Percentiles rank a stretch among this genome's conserved stretches.
phyloP scores from a whole-genome alignment of 371 early-diverging fungal species.

The Syncephalastrum racemosum region DNA sequence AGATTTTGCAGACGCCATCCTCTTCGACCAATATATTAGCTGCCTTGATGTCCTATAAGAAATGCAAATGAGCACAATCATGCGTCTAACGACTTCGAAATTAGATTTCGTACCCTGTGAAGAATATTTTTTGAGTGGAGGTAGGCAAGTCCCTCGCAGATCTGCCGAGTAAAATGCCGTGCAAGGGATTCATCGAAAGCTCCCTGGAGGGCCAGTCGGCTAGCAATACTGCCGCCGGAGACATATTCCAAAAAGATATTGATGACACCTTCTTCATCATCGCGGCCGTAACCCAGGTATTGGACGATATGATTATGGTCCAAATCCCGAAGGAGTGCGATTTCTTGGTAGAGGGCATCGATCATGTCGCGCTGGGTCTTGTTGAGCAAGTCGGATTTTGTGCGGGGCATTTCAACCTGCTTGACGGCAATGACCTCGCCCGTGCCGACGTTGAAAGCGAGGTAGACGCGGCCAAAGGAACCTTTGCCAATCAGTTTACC shows the following conservation, averaged over 20 bases:
- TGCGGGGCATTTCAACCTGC: conserved; percentile 75
- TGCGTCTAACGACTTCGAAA: not conserved
- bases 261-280: conserved; percentile 59
- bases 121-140: conserved; percentile 89
- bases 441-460: conserved; percentile 82
- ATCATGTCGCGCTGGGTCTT: conserved; percentile 42
- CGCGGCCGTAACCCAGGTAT: conserved; percentile 72
- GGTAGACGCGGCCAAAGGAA: conserved; percentile 95
- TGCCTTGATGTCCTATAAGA: conserved; percentile 85
- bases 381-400: conserved; percentile 17
- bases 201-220: conserved; percentile 67
- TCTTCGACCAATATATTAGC: conserved; percentile 89
- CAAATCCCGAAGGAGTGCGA: conserved; percentile 81
- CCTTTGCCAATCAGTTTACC: conserved; percentile 96
- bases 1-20: conserved; percentile 91
- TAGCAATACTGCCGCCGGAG: conserved; percentile 80
- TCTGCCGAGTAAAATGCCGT: conserved; percentile 84
- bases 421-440: conserved; percentile 97
- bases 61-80: conserved; percentile 3
- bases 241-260: conserved; percentile 94
- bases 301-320: conserved; percentile 85
- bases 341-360: conserved; percentile 76
- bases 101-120: conserved; percentile 54
- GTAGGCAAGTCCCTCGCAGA: conserved; percentile 84
- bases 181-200: conserved; percentile 74